A percentile compares a stretch with the other conserved stretches of the same genome.
Evolutionary conservation across 2,329 filamentous ascomycete species (phyloP).

Genomic region (Ophiocordyceps robertsii): DNA sequence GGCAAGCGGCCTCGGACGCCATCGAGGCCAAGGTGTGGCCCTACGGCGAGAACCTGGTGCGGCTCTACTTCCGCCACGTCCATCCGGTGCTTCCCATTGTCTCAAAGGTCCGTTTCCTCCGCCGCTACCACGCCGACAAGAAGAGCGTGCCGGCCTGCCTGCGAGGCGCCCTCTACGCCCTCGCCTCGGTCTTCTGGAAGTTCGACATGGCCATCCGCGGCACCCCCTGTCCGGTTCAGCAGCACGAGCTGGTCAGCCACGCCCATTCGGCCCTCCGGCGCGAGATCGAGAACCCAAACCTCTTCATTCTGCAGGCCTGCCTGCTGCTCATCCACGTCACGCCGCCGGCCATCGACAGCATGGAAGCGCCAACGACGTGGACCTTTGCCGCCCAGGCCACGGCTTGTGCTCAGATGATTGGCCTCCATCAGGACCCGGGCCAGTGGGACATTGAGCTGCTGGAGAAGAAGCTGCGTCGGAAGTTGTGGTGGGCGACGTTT

Average conservation of each 20-base stretch:
- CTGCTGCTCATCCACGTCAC: conserved; percentile 30
- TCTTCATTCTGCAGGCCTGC: conserved; percentile 32
- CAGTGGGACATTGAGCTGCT: conserved; percentile 26
- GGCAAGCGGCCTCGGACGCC: conserved; percentile 21
- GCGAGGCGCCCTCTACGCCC: conserved; percentile 29
- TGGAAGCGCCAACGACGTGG: conserved; percentile 32
- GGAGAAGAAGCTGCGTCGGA: conserved; percentile 28
- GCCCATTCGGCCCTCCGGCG: conserved; percentile 28
- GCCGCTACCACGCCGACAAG: conserved; percentile 22
- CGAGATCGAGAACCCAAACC: conserved; percentile 31
- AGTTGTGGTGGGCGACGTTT: conserved; percentile 32
- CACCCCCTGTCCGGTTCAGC: conserved; percentile 20
- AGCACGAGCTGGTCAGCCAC: conserved; percentile 26
- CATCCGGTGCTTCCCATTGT: conserved; percentile 29
- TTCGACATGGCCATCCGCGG: conserved; percentile 16
- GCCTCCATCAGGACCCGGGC: conserved; percentile 28
- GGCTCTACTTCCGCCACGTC: conserved; percentile 30
- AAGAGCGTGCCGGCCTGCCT: conserved; percentile 27
- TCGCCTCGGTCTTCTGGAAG: conserved; percentile 28
- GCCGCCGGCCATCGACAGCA: conserved; percentile 29
- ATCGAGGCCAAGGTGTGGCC: conserved; percentile 28
- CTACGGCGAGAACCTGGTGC: conserved; percentile 25
- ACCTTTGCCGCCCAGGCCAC: conserved; percentile 27
- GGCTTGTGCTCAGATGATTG: conserved; percentile 30
- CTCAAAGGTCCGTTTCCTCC: conserved; percentile 29